These are phyloP conservation scores for Penicillium bovifimosum DNA, from an alignment of 495 filamentous ascomycete species.

Conservation along the genomic window DNA sequence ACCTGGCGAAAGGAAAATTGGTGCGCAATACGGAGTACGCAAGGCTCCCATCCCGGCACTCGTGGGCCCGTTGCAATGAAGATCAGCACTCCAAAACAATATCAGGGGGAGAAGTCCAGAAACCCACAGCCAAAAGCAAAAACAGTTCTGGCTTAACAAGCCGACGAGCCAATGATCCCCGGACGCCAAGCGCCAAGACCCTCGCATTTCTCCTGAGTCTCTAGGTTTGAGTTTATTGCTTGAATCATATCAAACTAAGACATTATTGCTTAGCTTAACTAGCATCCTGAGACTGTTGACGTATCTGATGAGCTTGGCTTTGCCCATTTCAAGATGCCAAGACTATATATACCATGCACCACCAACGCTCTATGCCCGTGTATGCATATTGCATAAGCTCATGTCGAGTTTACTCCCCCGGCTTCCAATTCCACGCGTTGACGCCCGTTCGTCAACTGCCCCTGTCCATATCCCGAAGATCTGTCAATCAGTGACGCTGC, in stretches of 20 bases:
- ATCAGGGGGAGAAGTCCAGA: neutral
- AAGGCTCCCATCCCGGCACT: conserved; percentile 7
- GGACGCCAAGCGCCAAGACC: conserved; percentile 20
- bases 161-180: conserved; percentile 13
- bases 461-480: neutral
- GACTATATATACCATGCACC: neutral
- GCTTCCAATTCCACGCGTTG: conserved; percentile 1
- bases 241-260: conserved; percentile 4
- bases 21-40: conserved; percentile 7
- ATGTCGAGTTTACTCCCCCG: neutral
- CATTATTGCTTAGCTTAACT: conserved; percentile 16
- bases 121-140: neutral
- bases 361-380: neutral
- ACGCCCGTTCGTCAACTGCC: neutral
- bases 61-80: neutral
- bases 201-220: conserved; percentile 5
- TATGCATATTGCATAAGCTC: neutral
- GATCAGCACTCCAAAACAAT: neutral
- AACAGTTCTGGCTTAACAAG: conserved; percentile 6
- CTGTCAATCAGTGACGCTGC: neutral
- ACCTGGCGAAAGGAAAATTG: neutral
- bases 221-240: conserved; percentile 1
- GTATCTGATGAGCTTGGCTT: conserved; percentile 3
- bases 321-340: neutral
- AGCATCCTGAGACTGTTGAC: neutral